Base-by-base conservation (phyloP, 257 asterid species). In the Solanum lycopersicoides region DNA sequence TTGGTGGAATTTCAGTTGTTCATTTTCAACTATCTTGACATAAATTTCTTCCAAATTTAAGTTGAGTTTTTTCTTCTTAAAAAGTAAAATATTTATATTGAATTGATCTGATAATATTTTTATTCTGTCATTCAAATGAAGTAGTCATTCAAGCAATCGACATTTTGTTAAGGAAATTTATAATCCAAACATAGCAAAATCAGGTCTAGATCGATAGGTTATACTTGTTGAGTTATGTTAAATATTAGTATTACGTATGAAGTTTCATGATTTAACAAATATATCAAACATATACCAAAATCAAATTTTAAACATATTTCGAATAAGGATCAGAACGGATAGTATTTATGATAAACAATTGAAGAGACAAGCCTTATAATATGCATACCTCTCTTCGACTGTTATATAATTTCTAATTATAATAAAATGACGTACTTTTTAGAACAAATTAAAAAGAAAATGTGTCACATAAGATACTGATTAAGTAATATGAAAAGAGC, bases 401-500 rank as follows among this genome's bases (percentile, higher is more conserved):
- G 37, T 35, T 35, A 35, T 35, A 35, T 41, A 8, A 41, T 41
- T 41, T 41, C 11, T 41, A 41, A 41, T 41, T 2, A 8, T 41
- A 41, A 0, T 41, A 41, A 41, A 0, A 6, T 41, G 3, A 2
- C 3, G 11, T 0, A 41, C 0, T 41, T 35, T 41, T 41, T 41
- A 9, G 0, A 0, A 41, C 9, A 3, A 41, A 41, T 9, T 8
- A 7, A 41, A 35, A 41, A 41, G 44, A 7, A 41, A 41, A 41
- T 0, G 0, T 41, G 3, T 41, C 3, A 41, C 3, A 41, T 41
- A 41, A 41, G 6, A 37, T 37, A 41, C 0, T 0, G 0, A 41
- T 8, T 10, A 9, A 41, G 9, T 9, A 41, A 41, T 41, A 8
- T 41, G 44, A 41, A 41, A 41, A 41, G 3, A 8, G 3, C 0